A percentile compares a stretch with the other conserved stretches of the same genome.
phyloP scores from a whole-genome alignment of 441 rosid genomes.

The Bruguiera hainesii region DNA sequence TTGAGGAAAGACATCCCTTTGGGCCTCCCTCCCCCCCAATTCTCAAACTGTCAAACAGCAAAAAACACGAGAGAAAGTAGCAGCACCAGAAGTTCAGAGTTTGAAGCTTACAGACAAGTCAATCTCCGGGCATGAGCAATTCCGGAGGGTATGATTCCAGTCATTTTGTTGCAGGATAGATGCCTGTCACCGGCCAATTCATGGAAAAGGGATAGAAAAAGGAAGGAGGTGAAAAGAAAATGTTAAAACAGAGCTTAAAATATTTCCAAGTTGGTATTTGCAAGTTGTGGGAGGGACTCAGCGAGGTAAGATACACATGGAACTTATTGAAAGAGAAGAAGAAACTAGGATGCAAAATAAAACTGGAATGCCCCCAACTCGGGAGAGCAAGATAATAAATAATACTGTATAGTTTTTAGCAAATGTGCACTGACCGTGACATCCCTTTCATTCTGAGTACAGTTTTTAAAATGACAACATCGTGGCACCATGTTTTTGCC shows the following conservation, averaged over 20 bases:
- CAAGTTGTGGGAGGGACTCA: constrained; percentile 90
- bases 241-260: constrained; percentile 48
- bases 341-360: not conserved
- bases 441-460: too few species aligned
- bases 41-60: too few species aligned
- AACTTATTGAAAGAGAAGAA: constrained; percentile 33
- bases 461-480: too few species aligned
- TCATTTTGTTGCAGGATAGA: constrained; percentile 79
- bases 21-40: too few species aligned
- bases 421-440: too few species aligned
- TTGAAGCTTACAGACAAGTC: constrained; percentile 66
- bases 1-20: too few species aligned
- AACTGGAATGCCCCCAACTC: too few species aligned
- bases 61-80: too few species aligned
- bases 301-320: constrained; percentile 76
- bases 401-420: too few species aligned
- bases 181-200: constrained; percentile 43
- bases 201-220: not conserved
- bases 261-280: constrained; percentile 87
- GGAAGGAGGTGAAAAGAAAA: not conserved
- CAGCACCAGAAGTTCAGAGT: too few species aligned
- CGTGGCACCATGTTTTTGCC: too few species aligned
- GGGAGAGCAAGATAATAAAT: too few species aligned
- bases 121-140: constrained; percentile 71
- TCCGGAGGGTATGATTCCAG: constrained; percentile 72